These are phyloP conservation scores for Mariannaea sp. DNA, from an alignment of 2,329 filamentous ascomycete genomes.

Conservation along the genomic window DNA sequence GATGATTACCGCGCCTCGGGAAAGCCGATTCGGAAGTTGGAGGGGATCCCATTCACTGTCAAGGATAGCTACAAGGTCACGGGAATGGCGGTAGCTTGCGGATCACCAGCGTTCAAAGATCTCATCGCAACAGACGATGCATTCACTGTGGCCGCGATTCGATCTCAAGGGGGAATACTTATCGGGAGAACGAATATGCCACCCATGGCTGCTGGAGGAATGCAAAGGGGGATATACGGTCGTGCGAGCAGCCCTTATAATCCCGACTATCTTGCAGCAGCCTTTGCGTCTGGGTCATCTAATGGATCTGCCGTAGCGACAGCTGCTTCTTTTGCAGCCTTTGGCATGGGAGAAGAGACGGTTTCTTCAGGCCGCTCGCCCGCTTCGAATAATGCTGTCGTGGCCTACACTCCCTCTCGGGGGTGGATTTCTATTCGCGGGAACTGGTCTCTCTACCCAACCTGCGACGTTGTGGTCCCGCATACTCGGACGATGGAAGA, in stretches of 20 bases:
- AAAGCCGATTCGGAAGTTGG: neutral
- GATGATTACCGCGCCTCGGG: constrained; percentile 31
- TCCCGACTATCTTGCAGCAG: constrained; percentile 55
- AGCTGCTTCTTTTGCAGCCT: constrained; percentile 54
- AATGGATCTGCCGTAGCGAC: constrained; percentile 59
- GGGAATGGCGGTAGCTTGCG: constrained; percentile 56
- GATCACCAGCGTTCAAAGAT: constrained; percentile 58
- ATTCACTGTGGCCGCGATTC: constrained; percentile 45
- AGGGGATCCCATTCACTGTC: constrained; percentile 56
- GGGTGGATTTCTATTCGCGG: constrained; percentile 22
- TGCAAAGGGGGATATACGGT: constrained; percentile 62
- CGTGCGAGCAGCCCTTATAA: constrained; percentile 63
- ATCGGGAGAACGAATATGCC: constrained; percentile 46
- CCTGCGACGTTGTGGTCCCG: constrained; percentile 19
- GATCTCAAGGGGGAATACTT: neutral
- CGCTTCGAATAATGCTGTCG: constrained; percentile 33
- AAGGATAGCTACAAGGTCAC: constrained; percentile 62
- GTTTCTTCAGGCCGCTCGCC: constrained; percentile 60
- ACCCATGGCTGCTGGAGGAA: constrained; percentile 61
- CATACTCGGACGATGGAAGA: constrained; percentile 16
- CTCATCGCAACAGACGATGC: constrained; percentile 58
- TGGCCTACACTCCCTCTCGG: constrained; percentile 23
- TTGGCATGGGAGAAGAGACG: constrained; percentile 60
- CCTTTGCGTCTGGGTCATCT: constrained; percentile 61
- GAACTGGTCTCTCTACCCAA: constrained; percentile 23